Conservation (phyloP, 2,329 filamentous ascomycete genomes). For the Ilyonectria mors-panacis region DNA sequence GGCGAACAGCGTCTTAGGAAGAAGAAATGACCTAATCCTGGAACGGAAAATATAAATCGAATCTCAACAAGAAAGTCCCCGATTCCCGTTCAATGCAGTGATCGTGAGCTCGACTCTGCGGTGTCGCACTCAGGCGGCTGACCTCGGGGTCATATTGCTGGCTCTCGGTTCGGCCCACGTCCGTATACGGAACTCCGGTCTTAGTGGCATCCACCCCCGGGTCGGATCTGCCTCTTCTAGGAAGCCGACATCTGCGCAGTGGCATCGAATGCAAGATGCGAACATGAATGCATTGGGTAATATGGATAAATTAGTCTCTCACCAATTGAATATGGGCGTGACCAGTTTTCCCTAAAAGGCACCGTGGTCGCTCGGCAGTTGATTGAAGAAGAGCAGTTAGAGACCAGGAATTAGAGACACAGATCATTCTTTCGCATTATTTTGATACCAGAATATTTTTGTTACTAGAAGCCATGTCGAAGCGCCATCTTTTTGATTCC, state of each 20-base stretch:
- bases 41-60: neutral
- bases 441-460: neutral
- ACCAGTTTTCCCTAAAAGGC: slow-evolving; percentile 26
- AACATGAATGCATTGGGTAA: slow-evolving; percentile 16
- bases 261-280: slow-evolving; percentile 1
- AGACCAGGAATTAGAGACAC: slow-evolving; percentile 4
- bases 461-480: slow-evolving; percentile 60
- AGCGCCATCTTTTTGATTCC: slow-evolving; percentile 67
- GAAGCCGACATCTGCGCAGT: slow-evolving; percentile 24
- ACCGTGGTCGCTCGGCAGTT: slow-evolving; percentile 17
- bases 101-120: slow-evolving; percentile 4
- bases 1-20: neutral
- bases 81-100: slow-evolving; percentile 4
- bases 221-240: slow-evolving; percentile 32
- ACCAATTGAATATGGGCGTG: slow-evolving; percentile 11
- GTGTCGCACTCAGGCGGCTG: slow-evolving; percentile 5
- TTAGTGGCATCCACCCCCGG: slow-evolving; percentile 24
- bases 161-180: slow-evolving; percentile 24
- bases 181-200: slow-evolving; percentile 31
- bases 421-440: neutral
- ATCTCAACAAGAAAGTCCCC: neutral
- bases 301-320: slow-evolving; percentile 10
- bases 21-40: neutral
- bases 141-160: slow-evolving; percentile 17
- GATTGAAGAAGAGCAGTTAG: neutral